Conservation (phyloP, 495 filamentous ascomycete genomes). For the Xylona heveae region DNA sequence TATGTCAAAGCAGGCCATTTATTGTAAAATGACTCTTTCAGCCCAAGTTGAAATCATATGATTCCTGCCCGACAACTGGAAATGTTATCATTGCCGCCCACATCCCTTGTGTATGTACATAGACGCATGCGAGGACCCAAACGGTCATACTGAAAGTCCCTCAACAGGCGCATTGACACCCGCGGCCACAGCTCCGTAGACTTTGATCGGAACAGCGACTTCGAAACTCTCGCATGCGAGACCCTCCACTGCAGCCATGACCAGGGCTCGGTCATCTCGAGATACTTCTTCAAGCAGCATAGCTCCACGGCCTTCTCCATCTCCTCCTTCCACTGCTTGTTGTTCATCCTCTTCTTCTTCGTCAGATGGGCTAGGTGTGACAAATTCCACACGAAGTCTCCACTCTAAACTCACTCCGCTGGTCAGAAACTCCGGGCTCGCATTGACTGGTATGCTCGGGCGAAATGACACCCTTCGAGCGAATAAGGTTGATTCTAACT, state of each 20-base stretch:
- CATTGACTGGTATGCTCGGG: constrained; percentile 55
- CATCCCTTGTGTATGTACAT: too few species aligned
- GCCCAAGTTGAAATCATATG: too few species aligned
- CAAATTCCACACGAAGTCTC: constrained; percentile 77
- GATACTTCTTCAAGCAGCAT: constrained; percentile 36
- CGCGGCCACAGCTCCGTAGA: constrained; percentile 47
- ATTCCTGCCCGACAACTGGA: too few species aligned
- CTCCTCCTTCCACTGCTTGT: constrained; percentile 18
- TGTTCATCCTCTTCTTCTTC: constrained; percentile 11
- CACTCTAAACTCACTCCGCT: constrained; percentile 69
- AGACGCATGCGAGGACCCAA: too few species aligned
- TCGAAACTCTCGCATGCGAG: constrained; percentile 77
- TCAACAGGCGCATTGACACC: too few species aligned
- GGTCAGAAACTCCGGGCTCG: constrained; percentile 78
- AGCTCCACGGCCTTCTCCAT: constrained; percentile 16
- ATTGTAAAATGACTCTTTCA: too few species aligned
- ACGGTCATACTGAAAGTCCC: too few species aligned
- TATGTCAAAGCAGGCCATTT: too few species aligned
- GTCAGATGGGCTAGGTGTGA: constrained; percentile 29
- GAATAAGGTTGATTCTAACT: constrained; percentile 63
- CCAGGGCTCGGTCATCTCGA: constrained; percentile 48
- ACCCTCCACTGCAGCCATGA: constrained; percentile 51
- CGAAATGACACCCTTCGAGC: constrained; percentile 56
- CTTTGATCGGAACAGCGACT: constrained; percentile 58
- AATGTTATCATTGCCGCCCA: too few species aligned